Evolutionary conservation across 257 asterid species (phyloP).

Genomic region (Haberlea rhodopensis): DNA sequence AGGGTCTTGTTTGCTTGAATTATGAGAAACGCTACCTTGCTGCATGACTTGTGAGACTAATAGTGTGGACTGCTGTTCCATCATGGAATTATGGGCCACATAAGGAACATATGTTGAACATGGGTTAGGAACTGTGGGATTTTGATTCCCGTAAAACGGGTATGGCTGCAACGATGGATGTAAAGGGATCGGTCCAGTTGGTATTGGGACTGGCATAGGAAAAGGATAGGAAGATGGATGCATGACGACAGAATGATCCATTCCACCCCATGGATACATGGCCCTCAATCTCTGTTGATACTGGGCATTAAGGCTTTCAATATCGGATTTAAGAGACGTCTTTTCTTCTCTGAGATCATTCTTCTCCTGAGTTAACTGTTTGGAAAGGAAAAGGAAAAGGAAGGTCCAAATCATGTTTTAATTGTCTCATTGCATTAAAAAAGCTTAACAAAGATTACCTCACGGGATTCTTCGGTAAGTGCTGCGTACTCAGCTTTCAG

Average conservation of each 20-base stretch:
- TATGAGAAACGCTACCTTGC: conserved; percentile 51
- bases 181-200: conserved; percentile 84
- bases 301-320: conserved; percentile 78
- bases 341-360: conserved; percentile 83
- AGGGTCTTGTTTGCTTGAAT: conserved; percentile 59
- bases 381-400: conserved; percentile 19
- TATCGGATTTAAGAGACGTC: conserved; percentile 52
- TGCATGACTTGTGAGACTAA: conserved; percentile 61
- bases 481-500: conserved; percentile 75
- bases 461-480: conserved; percentile 88
- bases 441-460: conserved; percentile 45
- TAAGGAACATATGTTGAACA: conserved; percentile 76
- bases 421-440: conserved; percentile 14
- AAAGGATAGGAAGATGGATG: conserved; percentile 88
- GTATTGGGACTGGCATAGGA: conserved; percentile 80
- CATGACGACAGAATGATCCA: conserved; percentile 93
- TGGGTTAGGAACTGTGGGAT: conserved; percentile 67
- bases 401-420: conserved; percentile 23
- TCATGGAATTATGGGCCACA: conserved; percentile 60
- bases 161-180: conserved; percentile 93
- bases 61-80: conserved; percentile 69
- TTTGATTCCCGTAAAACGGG: conserved; percentile 75
- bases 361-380: conserved; percentile 67
- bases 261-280: conserved; percentile 90
- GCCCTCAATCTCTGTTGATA: conserved; percentile 75